These are phyloP conservation scores for Steccherinum ochraceum DNA, from an alignment of 768 basidiomycete species.

Conservation along the genomic window DNA sequence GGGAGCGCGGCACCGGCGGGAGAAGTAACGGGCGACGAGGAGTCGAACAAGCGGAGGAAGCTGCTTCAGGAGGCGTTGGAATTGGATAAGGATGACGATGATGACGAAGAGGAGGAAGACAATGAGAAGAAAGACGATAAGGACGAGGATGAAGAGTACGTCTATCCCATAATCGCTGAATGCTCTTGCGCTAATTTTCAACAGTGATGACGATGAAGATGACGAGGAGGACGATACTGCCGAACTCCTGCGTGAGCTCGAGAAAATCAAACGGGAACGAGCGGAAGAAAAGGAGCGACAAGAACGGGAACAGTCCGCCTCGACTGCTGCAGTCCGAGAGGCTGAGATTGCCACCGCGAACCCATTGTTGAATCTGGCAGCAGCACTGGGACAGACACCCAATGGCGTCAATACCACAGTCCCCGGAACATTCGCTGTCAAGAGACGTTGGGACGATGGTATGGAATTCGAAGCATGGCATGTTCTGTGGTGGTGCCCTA, in stretches of 20 bases:
- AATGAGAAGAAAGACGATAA: constrained; percentile 20
- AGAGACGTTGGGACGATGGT: constrained; percentile 94
- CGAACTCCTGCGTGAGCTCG: constrained; percentile 91
- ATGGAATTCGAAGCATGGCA: too few species aligned
- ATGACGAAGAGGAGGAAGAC: constrained; percentile 50
- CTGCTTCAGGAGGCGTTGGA: constrained; percentile 81
- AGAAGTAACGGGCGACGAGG: constrained; percentile 40
- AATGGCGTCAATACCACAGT: constrained; percentile 64
- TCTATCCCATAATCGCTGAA: constrained; percentile 1
- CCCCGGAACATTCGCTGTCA: constrained; percentile 85
- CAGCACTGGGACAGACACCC: constrained; percentile 76
- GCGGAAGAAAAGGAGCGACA: constrained; percentile 86
- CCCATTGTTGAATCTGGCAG: constrained; percentile 85
- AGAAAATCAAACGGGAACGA: constrained; percentile 95
- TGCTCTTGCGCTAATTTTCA: not conserved
- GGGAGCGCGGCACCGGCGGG: constrained; percentile 26
- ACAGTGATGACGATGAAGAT: constrained; percentile 43
- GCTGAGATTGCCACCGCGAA: constrained; percentile 82
- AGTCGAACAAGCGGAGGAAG: constrained; percentile 76
- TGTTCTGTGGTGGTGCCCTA: constrained; percentile 1
- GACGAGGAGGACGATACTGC: constrained; percentile 90
- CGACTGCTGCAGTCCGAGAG: constrained; percentile 58
- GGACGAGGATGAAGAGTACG: constrained; percentile 44
- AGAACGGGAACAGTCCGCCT: constrained; percentile 69
- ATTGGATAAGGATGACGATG: constrained; percentile 86